Conservation (phyloP, 768 basidiomycete genomes). For the Naganishia vishniacii region DNA sequence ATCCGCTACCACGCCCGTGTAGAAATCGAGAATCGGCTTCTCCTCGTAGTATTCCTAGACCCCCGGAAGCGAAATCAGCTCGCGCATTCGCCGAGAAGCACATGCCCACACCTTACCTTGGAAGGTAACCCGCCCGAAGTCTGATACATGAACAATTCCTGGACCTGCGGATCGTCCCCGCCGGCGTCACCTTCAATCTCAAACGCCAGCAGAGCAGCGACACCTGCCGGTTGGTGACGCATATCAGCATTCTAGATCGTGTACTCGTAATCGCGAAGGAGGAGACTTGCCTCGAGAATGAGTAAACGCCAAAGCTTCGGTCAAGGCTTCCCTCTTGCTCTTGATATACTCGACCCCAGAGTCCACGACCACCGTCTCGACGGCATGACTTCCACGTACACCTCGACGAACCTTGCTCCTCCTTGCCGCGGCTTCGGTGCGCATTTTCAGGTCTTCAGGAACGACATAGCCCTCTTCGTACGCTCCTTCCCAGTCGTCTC, state of each 20-base stretch:
- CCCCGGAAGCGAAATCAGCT: not conserved
- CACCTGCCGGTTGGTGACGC: constrained; percentile 53
- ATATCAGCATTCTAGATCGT: constrained; percentile 14
- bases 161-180: constrained; percentile 75
- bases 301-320: constrained; percentile 74
- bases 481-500: constrained; percentile 36
- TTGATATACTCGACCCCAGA: not conserved
- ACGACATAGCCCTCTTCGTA: constrained; percentile 35
- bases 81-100: constrained; percentile 10
- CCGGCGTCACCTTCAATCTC: constrained; percentile 76
- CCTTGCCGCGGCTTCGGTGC: not conserved
- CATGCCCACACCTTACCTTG: constrained; percentile 55
- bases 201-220: constrained; percentile 72
- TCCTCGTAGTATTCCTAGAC: constrained; percentile 84
- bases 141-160: constrained; percentile 81
- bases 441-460: constrained; percentile 30
- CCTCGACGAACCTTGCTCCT: not conserved
- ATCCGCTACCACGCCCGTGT: constrained; percentile 63
- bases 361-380: not conserved
- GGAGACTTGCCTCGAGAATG: constrained; percentile 68
- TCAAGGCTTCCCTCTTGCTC: constrained; percentile 55
- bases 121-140: constrained; percentile 74
- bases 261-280: not conserved
- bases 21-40: constrained; percentile 61
- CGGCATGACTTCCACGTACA: not conserved